phyloP scores from a whole-genome alignment of 768 basidiomycete species.

The Kwoniella bestiolae region DNA sequence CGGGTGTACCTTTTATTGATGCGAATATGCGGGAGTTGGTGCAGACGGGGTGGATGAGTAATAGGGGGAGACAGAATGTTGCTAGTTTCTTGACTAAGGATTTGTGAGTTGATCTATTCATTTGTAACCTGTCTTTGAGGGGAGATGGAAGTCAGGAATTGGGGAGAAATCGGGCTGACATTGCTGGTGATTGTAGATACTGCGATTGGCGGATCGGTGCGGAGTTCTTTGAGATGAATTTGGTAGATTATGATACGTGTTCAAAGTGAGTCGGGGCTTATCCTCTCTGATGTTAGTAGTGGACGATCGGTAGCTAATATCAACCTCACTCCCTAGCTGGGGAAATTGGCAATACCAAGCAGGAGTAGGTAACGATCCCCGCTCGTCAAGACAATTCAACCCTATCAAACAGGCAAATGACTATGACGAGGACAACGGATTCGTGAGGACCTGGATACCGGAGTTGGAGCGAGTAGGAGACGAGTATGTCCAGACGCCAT shows the following conservation, averaged over 20 bases:
- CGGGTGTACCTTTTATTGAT: slow-evolving; percentile 60
- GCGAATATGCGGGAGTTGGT: slow-evolving; percentile 59
- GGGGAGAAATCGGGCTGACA: neutral
- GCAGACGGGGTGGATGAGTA: slow-evolving; percentile 59
- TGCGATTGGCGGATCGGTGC: slow-evolving; percentile 61
- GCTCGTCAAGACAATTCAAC: slow-evolving; percentile 56
- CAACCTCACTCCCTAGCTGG: slow-evolving; percentile 37
- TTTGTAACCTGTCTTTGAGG: neutral
- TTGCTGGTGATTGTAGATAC: slow-evolving; percentile 32
- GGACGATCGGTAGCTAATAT: too few relatives aligned
- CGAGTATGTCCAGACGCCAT: slow-evolving; percentile 52
- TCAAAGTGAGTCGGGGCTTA: slow-evolving; percentile 56
- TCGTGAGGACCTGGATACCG: slow-evolving; percentile 53
- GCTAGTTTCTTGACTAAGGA: slow-evolving; percentile 60
- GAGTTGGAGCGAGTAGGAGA: slow-evolving; percentile 46
- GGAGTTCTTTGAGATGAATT: slow-evolving; percentile 61
- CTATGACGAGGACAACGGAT: slow-evolving; percentile 51
- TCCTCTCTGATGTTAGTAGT: too few relatives aligned
- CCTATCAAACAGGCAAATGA: slow-evolving; percentile 57
- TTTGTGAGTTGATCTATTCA: slow-evolving; percentile 41
- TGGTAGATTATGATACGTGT: slow-evolving; percentile 68
- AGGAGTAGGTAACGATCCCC: slow-evolving; percentile 57
- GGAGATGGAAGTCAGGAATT: neutral
- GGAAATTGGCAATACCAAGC: slow-evolving; percentile 56
- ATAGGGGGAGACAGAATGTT: slow-evolving; percentile 61